Conservation (phyloP, 2,329 filamentous ascomycete species). For the Talaromyces sp. region DNA sequence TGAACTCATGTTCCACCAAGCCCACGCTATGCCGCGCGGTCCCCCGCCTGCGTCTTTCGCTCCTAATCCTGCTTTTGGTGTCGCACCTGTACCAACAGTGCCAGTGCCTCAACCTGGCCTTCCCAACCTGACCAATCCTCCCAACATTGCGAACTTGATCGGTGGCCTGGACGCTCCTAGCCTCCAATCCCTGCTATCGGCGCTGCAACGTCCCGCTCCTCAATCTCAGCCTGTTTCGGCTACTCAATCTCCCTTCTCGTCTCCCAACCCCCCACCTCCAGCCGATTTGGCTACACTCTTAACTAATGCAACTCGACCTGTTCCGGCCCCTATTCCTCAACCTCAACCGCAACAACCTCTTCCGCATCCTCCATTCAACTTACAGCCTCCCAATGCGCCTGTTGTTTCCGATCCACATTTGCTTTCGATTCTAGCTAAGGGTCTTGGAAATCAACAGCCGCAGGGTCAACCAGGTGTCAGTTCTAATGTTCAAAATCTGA, state of each 20-base stretch:
- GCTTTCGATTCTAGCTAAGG: slow-evolving; percentile 43
- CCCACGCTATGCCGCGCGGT: slow-evolving; percentile 41
- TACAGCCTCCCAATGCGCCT: slow-evolving; percentile 31
- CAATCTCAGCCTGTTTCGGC: slow-evolving; percentile 37
- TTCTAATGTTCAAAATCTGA: slow-evolving; percentile 51
- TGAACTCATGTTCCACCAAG: slow-evolving; percentile 71
- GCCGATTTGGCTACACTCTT: slow-evolving; percentile 48
- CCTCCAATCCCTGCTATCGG: slow-evolving; percentile 70
- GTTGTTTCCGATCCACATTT: slow-evolving; percentile 40
- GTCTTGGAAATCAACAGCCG: slow-evolving; percentile 37
- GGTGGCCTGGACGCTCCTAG: slow-evolving; percentile 68
- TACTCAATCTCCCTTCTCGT: slow-evolving; percentile 38
- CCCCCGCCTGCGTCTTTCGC: slow-evolving; percentile 39
- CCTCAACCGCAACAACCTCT: slow-evolving; percentile 34
- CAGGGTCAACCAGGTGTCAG: slow-evolving; percentile 37
- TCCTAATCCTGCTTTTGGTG: slow-evolving; percentile 40
- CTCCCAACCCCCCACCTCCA: slow-evolving; percentile 35
- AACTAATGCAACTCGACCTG: slow-evolving; percentile 41
- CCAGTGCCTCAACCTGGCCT: slow-evolving; percentile 36
- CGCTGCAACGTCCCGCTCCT: slow-evolving; percentile 52
- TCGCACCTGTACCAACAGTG: slow-evolving; percentile 37
- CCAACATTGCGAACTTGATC: slow-evolving; percentile 67
- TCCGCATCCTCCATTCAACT: slow-evolving; percentile 32
- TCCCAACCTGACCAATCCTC: slow-evolving; percentile 39
- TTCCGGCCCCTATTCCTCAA: slow-evolving; percentile 28